A percentile compares a stretch with the other conserved stretches of the same genome.
Conservation (phyloP, 768 basidiomycete species). For the Hericium coralloides region DNA sequence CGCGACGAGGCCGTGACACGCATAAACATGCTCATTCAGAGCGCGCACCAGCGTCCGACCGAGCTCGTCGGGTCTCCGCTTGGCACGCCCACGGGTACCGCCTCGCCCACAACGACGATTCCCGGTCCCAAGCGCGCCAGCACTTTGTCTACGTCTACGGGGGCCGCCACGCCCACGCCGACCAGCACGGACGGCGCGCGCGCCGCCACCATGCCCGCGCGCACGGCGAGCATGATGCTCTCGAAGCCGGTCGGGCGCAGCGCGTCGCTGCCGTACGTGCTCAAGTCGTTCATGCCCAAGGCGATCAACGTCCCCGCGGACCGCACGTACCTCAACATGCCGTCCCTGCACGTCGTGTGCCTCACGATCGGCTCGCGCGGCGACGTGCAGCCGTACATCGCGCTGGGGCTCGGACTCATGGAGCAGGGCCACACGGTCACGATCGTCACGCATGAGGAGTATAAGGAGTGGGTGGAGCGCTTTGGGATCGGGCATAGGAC, state of each 20-base stretch:
- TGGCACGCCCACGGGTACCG: neutral
- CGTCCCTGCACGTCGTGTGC: constrained; percentile 47
- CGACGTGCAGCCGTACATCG: constrained; percentile 44
- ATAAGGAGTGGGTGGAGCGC: constrained; percentile 47
- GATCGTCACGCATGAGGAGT: constrained; percentile 40
- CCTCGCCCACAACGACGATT: neutral
- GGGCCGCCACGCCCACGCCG: neutral
- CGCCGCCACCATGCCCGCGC: constrained; percentile 3
- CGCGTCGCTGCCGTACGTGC: constrained; percentile 21
- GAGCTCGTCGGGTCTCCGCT: neutral
- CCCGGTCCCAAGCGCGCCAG: neutral
- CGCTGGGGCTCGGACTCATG: constrained; percentile 31
- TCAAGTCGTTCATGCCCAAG: constrained; percentile 31
- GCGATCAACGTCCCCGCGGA: constrained; percentile 39
- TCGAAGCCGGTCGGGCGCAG: constrained; percentile 34
- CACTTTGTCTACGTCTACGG: neutral
- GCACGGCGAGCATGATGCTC: constrained; percentile 29
- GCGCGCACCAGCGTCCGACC: neutral
- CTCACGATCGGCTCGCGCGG: constrained; percentile 58
- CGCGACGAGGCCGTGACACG: constrained; percentile 5
- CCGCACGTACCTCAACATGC: constrained; percentile 19
- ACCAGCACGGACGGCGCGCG: neutral
- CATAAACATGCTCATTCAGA: neutral
- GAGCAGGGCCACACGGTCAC: constrained; percentile 36
- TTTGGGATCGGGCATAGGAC: constrained; percentile 52